Base-by-base conservation (phyloP, 2,329 filamentous ascomycete species). In the Alternaria viburni region DNA sequence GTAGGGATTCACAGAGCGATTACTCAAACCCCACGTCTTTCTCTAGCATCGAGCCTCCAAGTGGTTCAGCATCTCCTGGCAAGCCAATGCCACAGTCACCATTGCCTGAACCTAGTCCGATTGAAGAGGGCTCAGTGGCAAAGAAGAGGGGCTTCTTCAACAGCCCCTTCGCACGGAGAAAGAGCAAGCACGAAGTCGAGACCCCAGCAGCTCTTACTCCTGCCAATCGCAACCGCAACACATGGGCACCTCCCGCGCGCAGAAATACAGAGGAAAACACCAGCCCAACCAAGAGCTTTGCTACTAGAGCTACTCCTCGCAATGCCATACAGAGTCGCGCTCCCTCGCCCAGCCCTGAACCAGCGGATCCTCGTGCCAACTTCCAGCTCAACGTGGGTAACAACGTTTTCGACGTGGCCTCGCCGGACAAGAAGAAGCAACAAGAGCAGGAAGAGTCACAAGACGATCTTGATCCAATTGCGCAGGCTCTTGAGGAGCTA, bases 331-430 rank as follows among this genome's bases (percentile, higher is more conserved):
- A 75, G n/a, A 72, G 72, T 45, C 69, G 69, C n/a, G 70, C 67
- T 28, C 72, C 71, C 10, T 76, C 82, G 69, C 67, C 84, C n/a
- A 85, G 83, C 69, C 84, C 83, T 57, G 96, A 93, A 73, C 93
- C 93, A 4, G 94, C 96, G 41, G 96, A 97, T 75, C 94, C 95
- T 59, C 90, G 96, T 66, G 93, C 95, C 43, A 97, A 91, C 77
- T 90, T 98, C 72, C 95, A 97, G 65, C 86, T 99, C 26, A 97
- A 97, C 73, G 88, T 99, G 58, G 96, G 96, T 8, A 93, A 96
- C 73, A 99, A 99, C 73, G 93, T 99, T 11, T 97, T 99, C 74
- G 90, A 97, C 60, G 95, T 99, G 10, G 91, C 92, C 12, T 91
- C 91, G 9, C 90, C 93, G 0, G 92, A 95, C 63, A 78, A 78